A percentile compares a stretch with the other conserved stretches of the same genome.
Conservation (phyloP, 768 basidiomycete genomes). For the Russula virescens region DNA sequence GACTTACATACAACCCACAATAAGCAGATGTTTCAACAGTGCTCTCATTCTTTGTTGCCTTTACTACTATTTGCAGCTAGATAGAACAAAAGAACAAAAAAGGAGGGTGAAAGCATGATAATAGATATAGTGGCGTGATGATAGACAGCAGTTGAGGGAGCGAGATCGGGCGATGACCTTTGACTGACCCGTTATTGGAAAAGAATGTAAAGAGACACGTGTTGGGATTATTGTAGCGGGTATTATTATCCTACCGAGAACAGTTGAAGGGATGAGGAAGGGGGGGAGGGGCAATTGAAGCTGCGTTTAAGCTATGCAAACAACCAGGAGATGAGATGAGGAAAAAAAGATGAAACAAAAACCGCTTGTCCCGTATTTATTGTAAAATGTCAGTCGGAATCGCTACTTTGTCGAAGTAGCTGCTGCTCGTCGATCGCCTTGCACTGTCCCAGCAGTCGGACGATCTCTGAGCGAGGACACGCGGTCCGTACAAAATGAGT, state of each 20-base stretch:
- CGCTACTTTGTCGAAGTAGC: slow-evolving; percentile 15
- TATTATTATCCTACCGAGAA: not conserved
- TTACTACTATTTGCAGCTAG: not conserved
- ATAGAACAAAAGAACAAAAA: not conserved
- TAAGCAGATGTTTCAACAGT: not conserved
- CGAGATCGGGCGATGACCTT: not conserved
- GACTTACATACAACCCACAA: too few relatives aligned
- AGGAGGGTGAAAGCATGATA: not conserved
- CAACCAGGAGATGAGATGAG: not conserved
- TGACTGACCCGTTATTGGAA: not conserved
- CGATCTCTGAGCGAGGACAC: slow-evolving; percentile 24
- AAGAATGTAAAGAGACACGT: not conserved
- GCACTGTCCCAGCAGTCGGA: slow-evolving; percentile 23
- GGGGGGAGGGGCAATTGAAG: not conserved
- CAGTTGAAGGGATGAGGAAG: not conserved
- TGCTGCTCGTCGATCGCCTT: slow-evolving; percentile 24
- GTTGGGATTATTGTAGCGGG: not conserved
- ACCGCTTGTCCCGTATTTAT: not conserved
- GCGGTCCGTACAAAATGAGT: slow-evolving; percentile 23
- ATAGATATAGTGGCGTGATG: slow-evolving; percentile 19
- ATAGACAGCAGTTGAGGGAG: slow-evolving; percentile 8
- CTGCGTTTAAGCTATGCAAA: not conserved
- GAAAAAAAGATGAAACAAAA: not conserved
- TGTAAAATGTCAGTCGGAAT: slow-evolving; percentile 7
- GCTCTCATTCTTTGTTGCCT: not conserved